These are phyloP conservation scores for Lomentospora prolificans DNA, from an alignment of 2,329 filamentous ascomycete genomes.

Conservation along the genomic window DNA sequence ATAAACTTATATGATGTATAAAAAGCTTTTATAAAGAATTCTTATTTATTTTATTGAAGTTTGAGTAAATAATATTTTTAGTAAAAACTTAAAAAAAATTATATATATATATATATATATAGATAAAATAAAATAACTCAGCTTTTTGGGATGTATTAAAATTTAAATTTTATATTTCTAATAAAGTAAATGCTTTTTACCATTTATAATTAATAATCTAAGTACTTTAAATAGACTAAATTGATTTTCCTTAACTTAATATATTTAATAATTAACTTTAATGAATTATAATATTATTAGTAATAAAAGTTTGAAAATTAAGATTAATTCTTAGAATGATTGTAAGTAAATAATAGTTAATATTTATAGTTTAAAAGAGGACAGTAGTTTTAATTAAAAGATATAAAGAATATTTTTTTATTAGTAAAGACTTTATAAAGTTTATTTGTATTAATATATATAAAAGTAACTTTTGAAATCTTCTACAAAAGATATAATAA, in stretches of 20 bases:
- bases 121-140: background rate
- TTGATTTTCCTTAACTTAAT: background rate
- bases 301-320: background rate
- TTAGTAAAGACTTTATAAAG: too few species aligned
- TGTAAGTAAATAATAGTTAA: too few species aligned
- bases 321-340: too few species aligned
- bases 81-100: background rate
- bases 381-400: too few species aligned
- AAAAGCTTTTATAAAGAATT: background rate
- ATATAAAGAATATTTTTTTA: too few species aligned
- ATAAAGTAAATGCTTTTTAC: background rate
- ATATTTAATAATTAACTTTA: background rate
- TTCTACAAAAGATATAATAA: background rate
- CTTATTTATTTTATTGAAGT: background rate
- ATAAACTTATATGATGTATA: too few species aligned
- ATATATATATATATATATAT: background rate
- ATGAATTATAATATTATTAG: background rate
- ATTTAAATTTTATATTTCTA: background rate
- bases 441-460: background rate
- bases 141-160: background rate
- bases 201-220: too few species aligned
- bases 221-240: too few species aligned
- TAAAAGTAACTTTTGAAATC: background rate
- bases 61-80: background rate
- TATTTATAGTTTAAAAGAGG: background rate